Evolutionary conservation across 2,329 filamentous ascomycete genomes (phyloP), one percentile per base, ranked within the genome.

Genomic region (Elsinoe arachidis): DNA sequence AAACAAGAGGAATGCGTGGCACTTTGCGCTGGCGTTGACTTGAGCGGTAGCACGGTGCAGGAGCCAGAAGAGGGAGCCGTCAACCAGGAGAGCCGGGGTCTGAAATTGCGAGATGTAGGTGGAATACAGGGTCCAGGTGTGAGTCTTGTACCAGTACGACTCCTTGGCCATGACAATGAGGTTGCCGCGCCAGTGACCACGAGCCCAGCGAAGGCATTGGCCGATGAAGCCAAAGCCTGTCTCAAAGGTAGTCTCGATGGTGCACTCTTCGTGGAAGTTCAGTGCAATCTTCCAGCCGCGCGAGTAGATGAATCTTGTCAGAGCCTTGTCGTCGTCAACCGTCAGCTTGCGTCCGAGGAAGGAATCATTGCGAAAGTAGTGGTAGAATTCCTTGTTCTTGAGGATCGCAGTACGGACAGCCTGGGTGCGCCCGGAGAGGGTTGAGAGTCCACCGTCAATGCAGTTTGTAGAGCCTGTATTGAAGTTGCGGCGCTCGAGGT

Each of bases 401-500:
- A 85, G 64, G 53, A 85, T 78, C 0, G 64, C 26, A 0, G 80
- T 76, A 11, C 80, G 77, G 57, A 80, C 73, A 0, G 75, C 73
- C 0, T 72, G 73, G 0, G 81, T 84, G 4, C 81, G 74, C 0
- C 80, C 80, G 0, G 80, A 83, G 1, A 85, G 71, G 1, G 81
- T 79, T 51, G 80, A 83, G 17, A 82, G 74, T 9, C 79, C 80
- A 7, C 80, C 80, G 58, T 85, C 82, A 9, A 85, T 69, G 5
- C 76, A 71, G 60, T 79, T 80, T 5, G 78, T 78, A 0, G 79
- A 72, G 0, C 77, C 74, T 55, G 81, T 78, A 64, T 85, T 82
- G 65, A 79, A 85, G 64, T 84, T 84, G 66, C 84, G 80, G 0
- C 82, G 78, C 62, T 80, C 76, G 1, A 86, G 75, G 64, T 85